phyloP scores from a whole-genome alignment of 768 basidiomycete genomes.

The Rhodotorula taiwanensis region DNA sequence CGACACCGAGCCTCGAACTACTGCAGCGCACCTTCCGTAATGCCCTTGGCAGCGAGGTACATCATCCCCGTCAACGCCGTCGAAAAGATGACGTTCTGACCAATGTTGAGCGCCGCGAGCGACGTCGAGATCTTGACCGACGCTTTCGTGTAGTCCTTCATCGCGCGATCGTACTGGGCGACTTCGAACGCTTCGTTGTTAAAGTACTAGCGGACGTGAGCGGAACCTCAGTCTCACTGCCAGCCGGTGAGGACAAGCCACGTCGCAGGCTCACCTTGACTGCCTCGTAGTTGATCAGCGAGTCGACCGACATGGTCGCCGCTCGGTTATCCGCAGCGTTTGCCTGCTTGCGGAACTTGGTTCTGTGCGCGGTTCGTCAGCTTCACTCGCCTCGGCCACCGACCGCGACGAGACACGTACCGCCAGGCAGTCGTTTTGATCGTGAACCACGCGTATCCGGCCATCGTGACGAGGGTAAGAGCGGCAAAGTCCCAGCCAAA shows the following conservation, averaged over 20 bases:
- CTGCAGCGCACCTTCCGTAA: slow-evolving; percentile 57
- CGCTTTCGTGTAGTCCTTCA: slow-evolving; percentile 78
- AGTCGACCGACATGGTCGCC: slow-evolving; percentile 86
- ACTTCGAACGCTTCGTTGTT: slow-evolving; percentile 94
- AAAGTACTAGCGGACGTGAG: slow-evolving; percentile 55
- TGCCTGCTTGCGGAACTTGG: slow-evolving; percentile 84
- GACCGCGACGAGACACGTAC: slow-evolving; percentile 47
- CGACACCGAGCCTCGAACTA: too few relatives aligned
- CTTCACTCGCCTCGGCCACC: background rate
- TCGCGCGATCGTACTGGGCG: slow-evolving; percentile 80
- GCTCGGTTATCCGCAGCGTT: slow-evolving; percentile 96
- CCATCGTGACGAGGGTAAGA: slow-evolving; percentile 75
- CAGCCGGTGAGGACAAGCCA: too few relatives aligned
- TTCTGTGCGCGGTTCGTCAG: slow-evolving; percentile 50
- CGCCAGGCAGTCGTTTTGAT: slow-evolving; percentile 93
- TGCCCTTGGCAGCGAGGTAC: slow-evolving; percentile 92
- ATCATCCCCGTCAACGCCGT: slow-evolving; percentile 87
- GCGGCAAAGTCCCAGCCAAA: slow-evolving; percentile 97
- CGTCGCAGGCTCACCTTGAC: slow-evolving; percentile 64
- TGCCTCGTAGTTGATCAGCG: slow-evolving; percentile 95
- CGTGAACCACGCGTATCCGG: slow-evolving; percentile 93
- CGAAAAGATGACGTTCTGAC: slow-evolving; percentile 94
- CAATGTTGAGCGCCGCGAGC: slow-evolving; percentile 85
- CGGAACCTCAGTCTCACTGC: background rate
- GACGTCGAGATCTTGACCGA: slow-evolving; percentile 93